These are phyloP conservation scores for Xanthoconium separans DNA, from an alignment of 1,284 basidiomycete species.

Conservation along the genomic window DNA sequence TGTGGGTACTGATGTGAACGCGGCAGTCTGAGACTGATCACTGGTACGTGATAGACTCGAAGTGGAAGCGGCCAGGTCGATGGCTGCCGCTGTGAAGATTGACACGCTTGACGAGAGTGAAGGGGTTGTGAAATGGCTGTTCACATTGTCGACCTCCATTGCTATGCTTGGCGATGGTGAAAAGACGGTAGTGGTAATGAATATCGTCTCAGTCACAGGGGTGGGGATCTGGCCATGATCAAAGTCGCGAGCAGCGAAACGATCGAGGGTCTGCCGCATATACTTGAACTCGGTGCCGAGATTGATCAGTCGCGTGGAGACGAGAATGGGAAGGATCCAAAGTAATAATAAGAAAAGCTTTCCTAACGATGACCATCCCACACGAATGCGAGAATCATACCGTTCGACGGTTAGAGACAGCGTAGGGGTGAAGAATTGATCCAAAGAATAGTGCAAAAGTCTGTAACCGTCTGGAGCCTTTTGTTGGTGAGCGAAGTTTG, in stretches of 20 bases:
- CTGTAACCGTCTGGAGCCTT: slow-evolving; percentile 31
- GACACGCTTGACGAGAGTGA: slow-evolving; percentile 7
- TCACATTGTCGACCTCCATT: background rate
- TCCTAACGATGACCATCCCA: slow-evolving; percentile 25
- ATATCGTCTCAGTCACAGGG: slow-evolving; percentile 25
- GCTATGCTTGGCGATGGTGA: slow-evolving; percentile 7
- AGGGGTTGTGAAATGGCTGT: slow-evolving; percentile 4
- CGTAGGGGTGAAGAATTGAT: slow-evolving; percentile 55
- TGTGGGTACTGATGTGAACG: slow-evolving; percentile 13
- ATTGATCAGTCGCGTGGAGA: slow-evolving; percentile 36
- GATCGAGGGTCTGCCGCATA: slow-evolving; percentile 37
- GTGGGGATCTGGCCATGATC: slow-evolving; percentile 19
- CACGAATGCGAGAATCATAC: slow-evolving; percentile 13
- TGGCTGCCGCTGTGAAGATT: slow-evolving; percentile 6
- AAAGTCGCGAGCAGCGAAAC: slow-evolving; percentile 22
- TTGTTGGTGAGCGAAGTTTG: slow-evolving; percentile 29
- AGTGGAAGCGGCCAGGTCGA: slow-evolving; percentile 1
- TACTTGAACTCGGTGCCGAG: slow-evolving; percentile 38
- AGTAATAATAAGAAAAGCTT: slow-evolving; percentile 34
- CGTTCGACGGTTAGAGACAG: slow-evolving; percentile 41
- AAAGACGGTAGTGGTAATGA: slow-evolving; percentile 36
- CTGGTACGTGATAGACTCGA: background rate
- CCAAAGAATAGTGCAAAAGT: slow-evolving; percentile 54
- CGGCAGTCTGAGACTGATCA: slow-evolving; percentile 11
- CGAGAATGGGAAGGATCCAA: slow-evolving; percentile 28